Base-by-base conservation (phyloP, 495 filamentous ascomycete species). In the Talaromyces liani region DNA sequence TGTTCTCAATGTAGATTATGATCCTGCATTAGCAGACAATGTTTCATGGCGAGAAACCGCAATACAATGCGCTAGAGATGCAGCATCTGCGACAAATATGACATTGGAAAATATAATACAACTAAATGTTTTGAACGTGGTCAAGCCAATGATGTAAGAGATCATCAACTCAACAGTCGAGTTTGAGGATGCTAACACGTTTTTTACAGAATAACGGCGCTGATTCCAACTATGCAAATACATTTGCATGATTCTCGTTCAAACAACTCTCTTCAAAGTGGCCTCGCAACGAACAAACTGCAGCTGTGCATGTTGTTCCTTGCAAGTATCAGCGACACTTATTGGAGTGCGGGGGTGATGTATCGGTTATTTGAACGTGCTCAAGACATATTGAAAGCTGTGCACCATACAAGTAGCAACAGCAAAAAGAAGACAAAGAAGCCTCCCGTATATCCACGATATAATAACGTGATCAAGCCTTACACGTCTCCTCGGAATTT, bases 131-230 rank as follows among this genome's bases (percentile, higher is more conserved):
- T 29, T 59, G 7, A 59, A 18, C n/a, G 31, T 34, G 6, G 20
- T 59, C 18, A 59, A 59, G 31, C 57, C 57, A 12, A 59, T 59
- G 57, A 34, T 59, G 57, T 59, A 59, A 20, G 57, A 16, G 27
- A 33, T 20, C 12, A 4, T 9, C 29, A n/a, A 6, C 7, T 18
- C 20, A 20, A 6, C 0, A 18, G n/a, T 29, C 0, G 2, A 16
- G 24, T 27, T 34, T 8, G 18, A 33, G 16, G 29, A 14, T 59
- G n/a, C 16, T 36, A 36, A 36, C 9, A 12, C 31, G 6, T 14
- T 41, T 3, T 10, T 51, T 18, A n/a, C 2, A 59, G 57, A 18
- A 59, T 59, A n/a, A 59, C 57, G n/a, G 27, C 57, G 5, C n/a
- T 59, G 57, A 39, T 59, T 22, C 57, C 57, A 20, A 33, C 33